Evolutionary conservation across 2,329 filamentous ascomycete species (phyloP), one percentile per base, ranked within the genome.

Genomic region (Beauveria asiatica): DNA sequence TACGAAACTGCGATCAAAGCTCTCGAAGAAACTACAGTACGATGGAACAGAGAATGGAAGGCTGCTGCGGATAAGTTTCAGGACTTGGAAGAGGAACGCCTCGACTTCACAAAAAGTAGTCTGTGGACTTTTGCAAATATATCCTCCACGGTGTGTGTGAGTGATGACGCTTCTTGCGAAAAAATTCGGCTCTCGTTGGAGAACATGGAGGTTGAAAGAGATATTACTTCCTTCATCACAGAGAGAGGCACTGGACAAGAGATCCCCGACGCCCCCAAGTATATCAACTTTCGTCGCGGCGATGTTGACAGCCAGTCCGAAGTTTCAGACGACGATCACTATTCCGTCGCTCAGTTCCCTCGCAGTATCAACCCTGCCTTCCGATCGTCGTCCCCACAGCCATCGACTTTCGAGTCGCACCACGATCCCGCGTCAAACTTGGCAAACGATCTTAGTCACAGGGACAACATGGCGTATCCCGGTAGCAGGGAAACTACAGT

Each of bases 1-100:
- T 99, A 99, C 71, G 93, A 99, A 73, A 84, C 85, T 56, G 92
- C 94, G 0, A 89, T 99, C 62, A 97, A 97, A 74, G 82, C 90
- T 1, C 81, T 99, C 5, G 93, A 99, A 70, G 94, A 97, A 67
- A 99, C 94, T 0, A 99, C 94, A 0, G 88, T 85, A 5, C 83
- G 93, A 59, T 99, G 94, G 94, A 99, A 99, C 71, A 84, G 93
- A 68, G 94, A 99, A 72, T 99, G 94, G 94, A 99, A 97, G 75
- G 86, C 90, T 21, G 94, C 93, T 1, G 96, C 94, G 68, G 95
- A 95, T 80, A 99, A 97, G 78, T 99, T 99, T 74, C 95, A 99
- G 77, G 95, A 99, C 69, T 83, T 99, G 13, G 94, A 99, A 75
- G 95, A 99, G 73, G 94, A 99, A 75, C 84, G 94, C 48, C 82